Conservation (phyloP, 2,329 filamentous ascomycete species). For the Diaporthe sp. region DNA sequence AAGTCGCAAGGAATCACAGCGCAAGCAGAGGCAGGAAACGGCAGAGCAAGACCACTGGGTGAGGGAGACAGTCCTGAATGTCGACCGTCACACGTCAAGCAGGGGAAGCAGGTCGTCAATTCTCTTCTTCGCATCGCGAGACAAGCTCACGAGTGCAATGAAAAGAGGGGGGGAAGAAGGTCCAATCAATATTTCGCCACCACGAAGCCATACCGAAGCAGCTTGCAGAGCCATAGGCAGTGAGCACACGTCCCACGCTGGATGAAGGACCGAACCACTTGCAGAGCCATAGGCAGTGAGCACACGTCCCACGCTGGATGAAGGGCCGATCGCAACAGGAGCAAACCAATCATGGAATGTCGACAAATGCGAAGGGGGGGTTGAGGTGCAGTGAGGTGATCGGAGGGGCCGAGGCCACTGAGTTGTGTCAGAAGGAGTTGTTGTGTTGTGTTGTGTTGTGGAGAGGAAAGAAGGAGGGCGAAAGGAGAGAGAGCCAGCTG, state of each 20-base stretch:
- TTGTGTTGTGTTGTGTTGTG: constrained; percentile 6
- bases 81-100: not conserved
- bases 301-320: constrained; percentile 13
- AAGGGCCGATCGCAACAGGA: not conserved
- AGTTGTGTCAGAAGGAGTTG: not conserved
- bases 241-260: constrained; percentile 2
- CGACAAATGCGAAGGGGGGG: not conserved
- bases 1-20: not conserved
- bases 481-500: not conserved
- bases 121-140: constrained; percentile 23
- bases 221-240: constrained; percentile 25
- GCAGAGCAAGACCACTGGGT: no score
- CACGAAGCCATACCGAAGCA: constrained; percentile 2
- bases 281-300: constrained; percentile 13
- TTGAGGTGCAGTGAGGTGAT: not conserved
- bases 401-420: constrained; percentile 23
- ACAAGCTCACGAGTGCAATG: constrained; percentile 23
- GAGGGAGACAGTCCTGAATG: not conserved
- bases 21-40: not conserved
- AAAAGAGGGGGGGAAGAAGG: constrained; percentile 21
- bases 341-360: constrained; percentile 19
- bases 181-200: constrained; percentile 25
- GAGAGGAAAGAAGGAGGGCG: not conserved
- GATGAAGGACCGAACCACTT: constrained; percentile 3
- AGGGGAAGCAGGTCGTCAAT: not conserved